These are phyloP conservation scores for Parastagonospora avenae DNA, from an alignment of 2,329 filamentous ascomycete genomes.

Conservation along the genomic window DNA sequence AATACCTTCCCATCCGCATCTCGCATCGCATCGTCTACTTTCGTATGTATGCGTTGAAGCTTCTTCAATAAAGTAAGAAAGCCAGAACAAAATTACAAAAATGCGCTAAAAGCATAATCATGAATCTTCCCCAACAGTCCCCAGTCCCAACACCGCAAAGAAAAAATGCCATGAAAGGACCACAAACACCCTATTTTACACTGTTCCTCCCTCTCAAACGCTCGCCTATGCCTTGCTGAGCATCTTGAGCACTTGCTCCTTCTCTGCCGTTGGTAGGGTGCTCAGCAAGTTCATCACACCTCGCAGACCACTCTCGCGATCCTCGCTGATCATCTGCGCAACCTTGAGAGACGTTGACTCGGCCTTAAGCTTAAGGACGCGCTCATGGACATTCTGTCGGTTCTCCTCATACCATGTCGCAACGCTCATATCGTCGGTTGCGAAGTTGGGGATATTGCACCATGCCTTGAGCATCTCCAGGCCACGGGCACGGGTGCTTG, in stretches of 20 bases:
- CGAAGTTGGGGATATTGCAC: conserved; percentile 78
- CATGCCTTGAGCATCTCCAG: conserved; percentile 80
- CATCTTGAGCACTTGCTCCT: conserved; percentile 76
- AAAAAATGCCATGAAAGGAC: conserved; percentile 1
- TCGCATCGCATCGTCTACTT: background rate
- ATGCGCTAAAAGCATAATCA: conserved; percentile 2
- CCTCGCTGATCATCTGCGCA: conserved; percentile 68
- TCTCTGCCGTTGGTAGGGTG: conserved; percentile 86
- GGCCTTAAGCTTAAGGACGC: conserved; percentile 82
- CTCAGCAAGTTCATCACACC: conserved; percentile 85
- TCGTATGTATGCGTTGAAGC: conserved; percentile 1
- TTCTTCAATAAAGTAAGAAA: conserved; percentile 3
- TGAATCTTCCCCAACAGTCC: background rate
- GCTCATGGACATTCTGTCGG: conserved; percentile 77
- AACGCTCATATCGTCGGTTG: conserved; percentile 79
- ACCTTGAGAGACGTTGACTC: conserved; percentile 74
- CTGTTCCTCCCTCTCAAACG: background rate
- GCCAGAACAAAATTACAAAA: conserved; percentile 7
- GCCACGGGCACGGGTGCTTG: conserved; percentile 66
- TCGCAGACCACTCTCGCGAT: conserved; percentile 74
- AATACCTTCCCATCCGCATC: conserved; percentile 9
- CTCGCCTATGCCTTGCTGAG: conserved; percentile 47
- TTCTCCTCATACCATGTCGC: conserved; percentile 97
- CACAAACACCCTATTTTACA: background rate
- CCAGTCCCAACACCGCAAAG: background rate